Conservation (phyloP, 345 rosid genomes). For the Salix koriyanagi region DNA sequence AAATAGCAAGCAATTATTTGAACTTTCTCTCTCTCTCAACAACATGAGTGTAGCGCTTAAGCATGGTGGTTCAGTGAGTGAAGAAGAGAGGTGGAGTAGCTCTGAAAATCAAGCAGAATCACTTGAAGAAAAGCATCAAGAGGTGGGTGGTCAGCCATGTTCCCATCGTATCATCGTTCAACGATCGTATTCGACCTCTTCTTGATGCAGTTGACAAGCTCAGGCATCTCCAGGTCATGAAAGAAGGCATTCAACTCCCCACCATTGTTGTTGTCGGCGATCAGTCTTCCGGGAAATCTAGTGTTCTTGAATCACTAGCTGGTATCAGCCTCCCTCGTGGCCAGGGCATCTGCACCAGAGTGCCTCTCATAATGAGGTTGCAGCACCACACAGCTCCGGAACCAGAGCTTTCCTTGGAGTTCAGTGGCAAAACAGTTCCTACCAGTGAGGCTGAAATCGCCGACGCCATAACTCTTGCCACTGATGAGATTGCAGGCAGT, state of each 20-base stretch:
- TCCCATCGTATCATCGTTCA: constrained; percentile 13
- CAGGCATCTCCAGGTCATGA: constrained; percentile 32
- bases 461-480: constrained; percentile 30
- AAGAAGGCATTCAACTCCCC: constrained; percentile 38
- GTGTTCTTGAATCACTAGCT: constrained; percentile 45
- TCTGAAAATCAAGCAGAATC: too few relatives aligned
- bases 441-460: constrained; percentile 31
- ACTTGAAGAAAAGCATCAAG: too few relatives aligned
- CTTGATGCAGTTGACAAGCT: constrained; percentile 46
- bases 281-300: constrained; percentile 33
- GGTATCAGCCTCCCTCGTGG: constrained; percentile 41
- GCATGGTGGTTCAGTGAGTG: too few relatives aligned
- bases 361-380: constrained; percentile 50
- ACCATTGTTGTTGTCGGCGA: constrained; percentile 34
- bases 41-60: too few relatives aligned
- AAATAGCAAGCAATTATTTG: too few relatives aligned
- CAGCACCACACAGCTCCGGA: constrained; percentile 13
- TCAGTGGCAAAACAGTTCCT: constrained; percentile 11
- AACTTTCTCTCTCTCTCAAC: too few relatives aligned
- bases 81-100: too few relatives aligned
- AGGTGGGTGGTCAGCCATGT: too few relatives aligned
- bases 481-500: constrained; percentile 40
- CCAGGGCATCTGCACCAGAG: constrained; percentile 47
- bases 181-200: constrained; percentile 39
- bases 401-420: constrained; percentile 36